Evolutionary conservation across 1,139 yeast genomes (phyloP), one percentile per base, ranked within the genome.

Genomic region (Lodderomyces pseudojiufengensis): DNA sequence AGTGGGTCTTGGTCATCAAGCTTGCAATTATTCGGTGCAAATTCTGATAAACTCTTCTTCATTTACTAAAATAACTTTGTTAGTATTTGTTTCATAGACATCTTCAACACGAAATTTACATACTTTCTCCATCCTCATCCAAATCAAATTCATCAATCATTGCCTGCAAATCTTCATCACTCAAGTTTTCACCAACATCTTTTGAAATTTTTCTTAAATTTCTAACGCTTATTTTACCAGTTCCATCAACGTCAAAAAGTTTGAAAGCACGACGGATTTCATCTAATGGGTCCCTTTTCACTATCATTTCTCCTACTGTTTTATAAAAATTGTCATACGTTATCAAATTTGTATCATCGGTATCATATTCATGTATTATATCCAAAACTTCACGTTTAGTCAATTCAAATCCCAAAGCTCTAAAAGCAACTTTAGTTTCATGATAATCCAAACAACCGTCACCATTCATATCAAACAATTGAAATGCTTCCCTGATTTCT

Each of bases 121-220:
- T 63, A 69, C 74, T 88, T 49, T 85, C 96, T 33, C 97, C 98
- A 57, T 94, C 98, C 44, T 86, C 95, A 57, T 94, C 97, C 41
- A 92, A 65, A 61, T 94, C 99, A 54, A 94, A 94, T 60, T 92
- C 98, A 45, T 90, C 97, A 47, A 94, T 92, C 98, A 94, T 92
- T 9, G 97, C 97, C 47, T 84, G 75, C 39, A 94, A 69, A 52
- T 94, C 98, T 42, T 88, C 96, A 47, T 92, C 98, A 8, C 87
- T 83, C 41, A 94, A 66, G 51, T 84, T 85, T 58, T 94, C 98
- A 1, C 97, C 97, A 43, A 94, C 65, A 47, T 92, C 97, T 51
- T 84, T 84, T 12, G 97, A 95, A 1, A 92, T 95, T 42, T 94
- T 74, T 59, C 95, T 78, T 40, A 94, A 70, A 53, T 90, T 86